These are phyloP conservation scores for Erythrobasidium hasegawianum DNA, from an alignment of 1,284 basidiomycete genomes.

Conservation along the genomic window DNA sequence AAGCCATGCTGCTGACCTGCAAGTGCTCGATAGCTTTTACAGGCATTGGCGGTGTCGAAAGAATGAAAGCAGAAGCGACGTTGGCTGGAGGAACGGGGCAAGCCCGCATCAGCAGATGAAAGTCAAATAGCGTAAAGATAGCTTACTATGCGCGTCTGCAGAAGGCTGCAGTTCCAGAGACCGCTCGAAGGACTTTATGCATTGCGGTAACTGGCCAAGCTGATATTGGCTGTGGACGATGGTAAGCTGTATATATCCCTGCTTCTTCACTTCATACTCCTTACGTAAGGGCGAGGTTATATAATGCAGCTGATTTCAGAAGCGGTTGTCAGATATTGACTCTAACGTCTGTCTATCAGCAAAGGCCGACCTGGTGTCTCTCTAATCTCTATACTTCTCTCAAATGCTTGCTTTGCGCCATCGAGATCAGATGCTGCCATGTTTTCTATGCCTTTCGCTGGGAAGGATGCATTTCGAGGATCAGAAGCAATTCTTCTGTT, in stretches of 20 bases:
- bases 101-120: too few species aligned
- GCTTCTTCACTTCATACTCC: too few species aligned
- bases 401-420: constrained; percentile 20
- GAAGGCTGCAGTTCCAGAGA: constrained; percentile 26
- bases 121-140: too few species aligned
- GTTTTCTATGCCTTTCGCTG: constrained; percentile 23
- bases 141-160: constrained; percentile 26
- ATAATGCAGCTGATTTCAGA: constrained; percentile 15
- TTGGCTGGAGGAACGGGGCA: constrained; percentile 9
- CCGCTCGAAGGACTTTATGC: constrained; percentile 27
- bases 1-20: too few species aligned
- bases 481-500: too few species aligned
- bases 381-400: constrained; percentile 25
- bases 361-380: constrained; percentile 21
- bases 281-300: constrained; percentile 28
- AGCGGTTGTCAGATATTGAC: neutral
- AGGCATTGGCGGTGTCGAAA: constrained; percentile 28
- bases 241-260: too few species aligned
- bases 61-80: constrained; percentile 32
- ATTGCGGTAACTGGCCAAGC: constrained; percentile 13
- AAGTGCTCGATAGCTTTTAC: constrained; percentile 30
- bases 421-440: constrained; percentile 25
- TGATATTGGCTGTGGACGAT: constrained; percentile 32
- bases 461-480: too few species aligned
- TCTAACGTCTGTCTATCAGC: too few species aligned